Evolutionary conservation across 768 basidiomycete genomes (phyloP).

Genomic region (Termitomyces heimii): DNA sequence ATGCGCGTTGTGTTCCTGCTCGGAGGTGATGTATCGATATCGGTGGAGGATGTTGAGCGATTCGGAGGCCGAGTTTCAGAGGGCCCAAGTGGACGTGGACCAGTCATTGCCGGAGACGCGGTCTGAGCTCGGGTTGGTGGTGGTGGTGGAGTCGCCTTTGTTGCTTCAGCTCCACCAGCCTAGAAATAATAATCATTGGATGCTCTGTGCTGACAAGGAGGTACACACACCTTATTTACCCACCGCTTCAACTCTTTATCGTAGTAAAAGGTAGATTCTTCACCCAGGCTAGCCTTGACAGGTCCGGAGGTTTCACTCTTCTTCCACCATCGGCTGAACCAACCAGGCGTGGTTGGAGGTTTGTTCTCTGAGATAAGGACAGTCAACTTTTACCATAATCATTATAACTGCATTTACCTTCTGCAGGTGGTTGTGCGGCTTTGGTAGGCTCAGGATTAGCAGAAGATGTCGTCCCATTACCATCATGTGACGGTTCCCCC

Average conservation of each 20-base stretch:
- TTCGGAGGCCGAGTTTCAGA: constrained; percentile 27
- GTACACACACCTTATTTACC: constrained; percentile 85
- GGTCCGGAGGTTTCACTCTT: constrained; percentile 63
- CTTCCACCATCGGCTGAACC: constrained; percentile 83
- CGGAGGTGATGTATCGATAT: constrained; percentile 47
- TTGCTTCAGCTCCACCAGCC: constrained; percentile 40
- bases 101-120: constrained; percentile 64
- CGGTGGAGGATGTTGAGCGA: constrained; percentile 62
- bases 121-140: constrained; percentile 87
- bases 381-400: not conserved
- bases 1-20: constrained; percentile 48
- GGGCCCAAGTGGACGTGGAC: constrained; percentile 23
- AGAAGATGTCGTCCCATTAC: constrained; percentile 16
- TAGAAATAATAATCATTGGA: constrained; percentile 19
- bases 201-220: not conserved
- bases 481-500: constrained; percentile 23
- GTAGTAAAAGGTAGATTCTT: constrained; percentile 85
- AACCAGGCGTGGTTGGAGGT: constrained; percentile 33
- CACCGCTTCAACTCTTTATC: constrained; percentile 94
- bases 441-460: constrained; percentile 4
- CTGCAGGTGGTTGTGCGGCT: constrained; percentile 14
- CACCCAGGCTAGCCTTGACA: constrained; percentile 88
- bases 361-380: constrained; percentile 3
- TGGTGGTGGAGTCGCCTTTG: constrained; percentile 52
- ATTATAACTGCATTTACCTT: constrained; percentile 18